A percentile compares a stretch with the other conserved stretches of the same genome.
Conservation (phyloP, 2,329 filamentous ascomycete species). For the Hirsutella rhossiliensis region DNA sequence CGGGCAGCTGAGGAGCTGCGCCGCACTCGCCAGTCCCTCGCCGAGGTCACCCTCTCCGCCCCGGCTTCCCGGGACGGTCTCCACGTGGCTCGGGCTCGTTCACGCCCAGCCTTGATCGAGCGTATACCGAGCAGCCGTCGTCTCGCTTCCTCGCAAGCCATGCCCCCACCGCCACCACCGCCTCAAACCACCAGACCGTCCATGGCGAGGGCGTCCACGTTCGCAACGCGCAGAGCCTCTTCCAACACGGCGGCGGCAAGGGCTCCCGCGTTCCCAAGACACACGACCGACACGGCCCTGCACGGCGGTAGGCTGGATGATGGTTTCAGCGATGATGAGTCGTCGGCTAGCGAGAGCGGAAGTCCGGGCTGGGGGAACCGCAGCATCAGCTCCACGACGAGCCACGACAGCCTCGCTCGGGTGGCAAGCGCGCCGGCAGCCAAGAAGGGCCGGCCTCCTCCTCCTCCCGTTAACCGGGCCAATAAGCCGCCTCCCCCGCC, state of each 20-base stretch:
- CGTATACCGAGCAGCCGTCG: slow-evolving; percentile 31
- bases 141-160: slow-evolving; percentile 16
- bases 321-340: slow-evolving; percentile 37
- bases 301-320: slow-evolving; percentile 25
- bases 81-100: slow-evolving; percentile 25
- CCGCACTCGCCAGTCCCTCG: slow-evolving; percentile 36
- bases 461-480: slow-evolving; percentile 35
- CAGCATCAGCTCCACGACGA: slow-evolving; percentile 43
- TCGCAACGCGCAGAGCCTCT: slow-evolving; percentile 17
- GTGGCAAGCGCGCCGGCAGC: slow-evolving; percentile 12
- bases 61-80: slow-evolving; percentile 4
- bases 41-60: slow-evolving; percentile 10
- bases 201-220: slow-evolving; percentile 26
- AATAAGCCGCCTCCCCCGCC: slow-evolving; percentile 25
- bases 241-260: slow-evolving; percentile 10
- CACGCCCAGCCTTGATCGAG: slow-evolving; percentile 30
- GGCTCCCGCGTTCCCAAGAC: slow-evolving; percentile 30
- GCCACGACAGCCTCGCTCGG: slow-evolving; percentile 35
- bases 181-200: slow-evolving; percentile 23
- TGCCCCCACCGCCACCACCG: slow-evolving; percentile 19
- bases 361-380: slow-evolving; percentile 39
- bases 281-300: slow-evolving; percentile 22
- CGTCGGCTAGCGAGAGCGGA: slow-evolving; percentile 35
- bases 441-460: slow-evolving; percentile 44
- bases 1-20: slow-evolving; percentile 74